Percentiles rank a stretch among this genome's conserved stretches.
Evolutionary conservation across 2,329 filamentous ascomycete species (phyloP).

Genomic region (Colletotrichum tamarilloi): DNA sequence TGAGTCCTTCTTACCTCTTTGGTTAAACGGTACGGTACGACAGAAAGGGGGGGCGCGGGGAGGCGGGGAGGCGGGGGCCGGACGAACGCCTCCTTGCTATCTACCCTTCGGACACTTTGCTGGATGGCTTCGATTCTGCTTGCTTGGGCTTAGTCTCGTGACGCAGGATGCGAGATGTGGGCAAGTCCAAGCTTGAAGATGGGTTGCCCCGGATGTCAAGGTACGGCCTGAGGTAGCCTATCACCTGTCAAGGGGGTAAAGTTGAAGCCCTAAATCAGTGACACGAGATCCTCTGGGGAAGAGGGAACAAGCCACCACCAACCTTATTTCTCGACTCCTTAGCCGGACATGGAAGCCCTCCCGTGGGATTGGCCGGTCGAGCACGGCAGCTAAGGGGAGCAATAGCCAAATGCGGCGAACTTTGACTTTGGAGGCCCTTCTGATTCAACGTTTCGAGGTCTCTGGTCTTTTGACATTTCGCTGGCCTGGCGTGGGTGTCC

Average conservation of each 20-base stretch:
- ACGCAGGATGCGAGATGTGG: background rate
- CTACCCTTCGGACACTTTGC: background rate
- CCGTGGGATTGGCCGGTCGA: background rate
- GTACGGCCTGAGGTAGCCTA: background rate
- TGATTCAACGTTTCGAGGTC: background rate
- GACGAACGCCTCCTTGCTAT: background rate
- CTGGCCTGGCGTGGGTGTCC: background rate
- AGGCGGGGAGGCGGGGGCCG: background rate
- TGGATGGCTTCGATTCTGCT: background rate
- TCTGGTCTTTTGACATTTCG: background rate
- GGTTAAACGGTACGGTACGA: background rate
- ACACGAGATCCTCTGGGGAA: background rate
- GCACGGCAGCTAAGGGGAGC: background rate
- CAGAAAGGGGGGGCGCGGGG: background rate
- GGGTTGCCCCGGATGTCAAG: background rate
- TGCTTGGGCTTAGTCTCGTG: background rate
- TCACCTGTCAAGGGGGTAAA: background rate
- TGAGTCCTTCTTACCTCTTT: background rate
- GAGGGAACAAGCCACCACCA: background rate
- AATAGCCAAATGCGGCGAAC: background rate
- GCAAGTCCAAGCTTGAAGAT: background rate
- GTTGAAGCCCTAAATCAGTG: background rate
- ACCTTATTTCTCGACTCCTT: background rate
- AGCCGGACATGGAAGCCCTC: background rate
- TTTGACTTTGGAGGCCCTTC: background rate